Base-by-base conservation (phyloP, 495 filamentous ascomycete species). In the Neurospora sp. region DNA sequence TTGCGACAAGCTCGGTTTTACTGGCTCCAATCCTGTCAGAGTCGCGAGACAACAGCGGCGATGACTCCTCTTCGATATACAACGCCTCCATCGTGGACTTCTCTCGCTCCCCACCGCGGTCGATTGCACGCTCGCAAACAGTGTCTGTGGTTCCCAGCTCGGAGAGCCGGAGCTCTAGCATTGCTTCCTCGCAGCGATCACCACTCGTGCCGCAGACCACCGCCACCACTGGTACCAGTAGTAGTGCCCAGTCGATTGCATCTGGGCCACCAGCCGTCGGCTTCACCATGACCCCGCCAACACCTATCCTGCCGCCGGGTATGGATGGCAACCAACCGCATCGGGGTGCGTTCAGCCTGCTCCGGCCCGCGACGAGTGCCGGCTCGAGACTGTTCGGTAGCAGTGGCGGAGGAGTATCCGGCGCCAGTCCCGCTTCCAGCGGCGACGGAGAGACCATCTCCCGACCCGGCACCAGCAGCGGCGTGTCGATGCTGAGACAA, bases 1-100 rank as follows among this genome's bases (percentile, higher is more conserved):
- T 96, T 69, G 93, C 92, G 46, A 87, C 85, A 9, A 90, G 86
- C 75, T 91, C 84, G 48, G 83, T 85, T 11, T 77, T 88, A 0
- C 80, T 88, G 1, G 81, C 83, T 35, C 80, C 83, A 40, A 27
- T 72, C 1, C 20, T 78, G 2, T 71, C 42, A 37, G 79, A 81
- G 42, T 80, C 79, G 27, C 79, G 81, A 53, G 82, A 86, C 44
- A 83, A 83, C 74, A 83, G 81, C 72, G 85, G 83, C 68, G 85
- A 86, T 75, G 85, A 86, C 79, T 86, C 84, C 71, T 83, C 82
- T 8, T 84, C 82, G 38, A 20, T 83, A n/a, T 82, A 82, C 71
- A 83, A 81, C 53, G 79, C 77, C 6, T 86, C 84, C 48, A 82
- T 83, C 22, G 80, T 85, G 11, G 85, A 86, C 74, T 86, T 83